These are phyloP conservation scores for Marasmius tenuissimus DNA, from an alignment of 1,284 basidiomycete species.

Conservation along the genomic window DNA sequence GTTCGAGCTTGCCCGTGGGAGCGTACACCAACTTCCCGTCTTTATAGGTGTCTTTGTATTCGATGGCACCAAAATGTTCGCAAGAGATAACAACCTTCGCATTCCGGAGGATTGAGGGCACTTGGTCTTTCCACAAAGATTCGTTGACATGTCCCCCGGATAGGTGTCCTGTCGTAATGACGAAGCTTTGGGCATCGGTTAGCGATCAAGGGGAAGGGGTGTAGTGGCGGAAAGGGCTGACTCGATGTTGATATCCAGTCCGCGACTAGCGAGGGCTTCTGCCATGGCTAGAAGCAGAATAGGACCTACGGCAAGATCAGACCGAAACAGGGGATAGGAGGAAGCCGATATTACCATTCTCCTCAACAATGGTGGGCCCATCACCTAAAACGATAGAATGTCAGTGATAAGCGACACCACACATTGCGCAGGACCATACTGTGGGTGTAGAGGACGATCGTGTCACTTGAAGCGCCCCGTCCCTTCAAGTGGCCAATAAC, in stretches of 20 bases:
- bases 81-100: conserved; percentile 25
- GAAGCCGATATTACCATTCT: conserved; percentile 21
- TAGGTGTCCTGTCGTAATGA: conserved; percentile 30
- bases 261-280: conserved; percentile 24
- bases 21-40: conserved; percentile 22
- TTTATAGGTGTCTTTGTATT: conserved; percentile 26
- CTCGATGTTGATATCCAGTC: conserved; percentile 25
- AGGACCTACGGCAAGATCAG: conserved; percentile 18
- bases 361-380: conserved; percentile 29
- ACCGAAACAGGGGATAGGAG: neutral
- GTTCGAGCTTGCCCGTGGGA: conserved; percentile 25
- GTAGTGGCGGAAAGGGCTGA: conserved; percentile 1
- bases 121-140: conserved; percentile 26
- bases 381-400: conserved; percentile 19
- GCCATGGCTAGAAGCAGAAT: conserved; percentile 28
- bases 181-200: conserved; percentile 19
- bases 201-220: no score
- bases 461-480: conserved; percentile 16
- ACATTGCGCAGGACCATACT: conserved; percentile 14
- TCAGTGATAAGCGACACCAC: neutral
- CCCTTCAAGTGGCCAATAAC: conserved; percentile 25
- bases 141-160: conserved; percentile 27
- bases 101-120: conserved; percentile 21
- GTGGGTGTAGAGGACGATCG: conserved; percentile 28
- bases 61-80: conserved; percentile 29